A percentile compares a stretch with the other conserved stretches of the same genome.
phyloP scores from a whole-genome alignment of 352 stramenopile genomes.

The Globisporangium echinulatum region DNA sequence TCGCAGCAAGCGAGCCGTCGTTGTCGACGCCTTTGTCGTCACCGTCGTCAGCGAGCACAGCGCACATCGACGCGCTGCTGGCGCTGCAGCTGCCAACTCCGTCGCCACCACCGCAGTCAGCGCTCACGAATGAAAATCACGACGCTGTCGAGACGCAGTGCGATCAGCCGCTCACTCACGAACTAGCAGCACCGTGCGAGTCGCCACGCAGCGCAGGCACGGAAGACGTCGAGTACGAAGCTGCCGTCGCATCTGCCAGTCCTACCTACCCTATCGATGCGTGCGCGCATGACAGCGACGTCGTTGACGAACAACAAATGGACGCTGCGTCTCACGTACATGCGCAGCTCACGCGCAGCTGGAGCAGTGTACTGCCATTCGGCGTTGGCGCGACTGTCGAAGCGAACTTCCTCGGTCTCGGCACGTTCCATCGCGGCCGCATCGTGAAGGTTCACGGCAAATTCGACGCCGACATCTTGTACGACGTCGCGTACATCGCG shows the following conservation, averaged over 20 bases:
- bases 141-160: neutral
- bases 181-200: too few relatives aligned
- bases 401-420: slow-evolving; percentile 16
- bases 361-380: neutral
- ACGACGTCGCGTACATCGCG: slow-evolving; percentile 8
- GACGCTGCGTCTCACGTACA: too few relatives aligned
- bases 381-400: slow-evolving; percentile 7
- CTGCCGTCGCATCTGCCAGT: neutral
- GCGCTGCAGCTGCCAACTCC: neutral
- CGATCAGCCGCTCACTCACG: too few relatives aligned
- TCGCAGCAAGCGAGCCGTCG: neutral
- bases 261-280: neutral
- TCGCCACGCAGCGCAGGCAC: neutral
- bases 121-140: neutral
- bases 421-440: slow-evolving; percentile 15
- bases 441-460: slow-evolving; percentile 8
- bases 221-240: neutral
- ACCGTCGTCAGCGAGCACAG: neutral
- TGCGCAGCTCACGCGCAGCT: too few relatives aligned
- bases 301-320: too few relatives aligned
- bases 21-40: neutral
- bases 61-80: neutral
- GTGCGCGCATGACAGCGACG: neutral
- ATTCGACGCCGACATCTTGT: neutral
- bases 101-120: neutral